These are phyloP conservation scores for Cladosporium oxysporum DNA, from an alignment of 2,329 filamentous ascomycete genomes.

Conservation along the genomic window DNA sequence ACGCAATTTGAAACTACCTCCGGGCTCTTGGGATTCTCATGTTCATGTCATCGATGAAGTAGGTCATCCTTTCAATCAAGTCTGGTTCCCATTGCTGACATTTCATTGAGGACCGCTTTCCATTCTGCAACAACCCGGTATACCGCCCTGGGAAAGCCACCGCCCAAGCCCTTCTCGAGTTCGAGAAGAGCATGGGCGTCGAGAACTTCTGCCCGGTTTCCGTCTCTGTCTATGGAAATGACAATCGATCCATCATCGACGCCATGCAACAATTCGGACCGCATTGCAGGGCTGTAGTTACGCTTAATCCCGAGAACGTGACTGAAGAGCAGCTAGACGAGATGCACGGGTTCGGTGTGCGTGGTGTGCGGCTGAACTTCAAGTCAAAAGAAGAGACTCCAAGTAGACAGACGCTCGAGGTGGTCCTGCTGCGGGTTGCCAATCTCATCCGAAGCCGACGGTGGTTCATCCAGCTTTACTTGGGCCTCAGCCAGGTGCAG, in stretches of 20 bases:
- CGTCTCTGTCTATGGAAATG: background rate
- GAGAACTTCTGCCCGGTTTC: background rate
- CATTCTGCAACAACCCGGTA: background rate
- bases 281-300: background rate
- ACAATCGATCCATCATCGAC: slow-evolving; percentile 4
- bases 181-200: slow-evolving; percentile 1
- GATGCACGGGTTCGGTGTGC: background rate
- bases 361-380: background rate
- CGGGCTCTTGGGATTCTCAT: background rate
- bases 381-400: background rate
- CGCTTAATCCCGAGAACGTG: background rate
- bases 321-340: slow-evolving; percentile 1
- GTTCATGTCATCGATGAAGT: slow-evolving; percentile 3
- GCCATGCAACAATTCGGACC: background rate
- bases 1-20: background rate
- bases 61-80: background rate
- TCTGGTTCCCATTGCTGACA: background rate
- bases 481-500: background rate
- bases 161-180: background rate
- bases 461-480: slow-evolving; percentile 5
- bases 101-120: background rate
- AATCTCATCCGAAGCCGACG: background rate
- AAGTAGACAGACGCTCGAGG: background rate
- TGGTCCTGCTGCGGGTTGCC: background rate
- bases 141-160: slow-evolving; percentile 1